phyloP scores from a whole-genome alignment of 345 rosid genomes.

The Lumnitzera littorea region DNA sequence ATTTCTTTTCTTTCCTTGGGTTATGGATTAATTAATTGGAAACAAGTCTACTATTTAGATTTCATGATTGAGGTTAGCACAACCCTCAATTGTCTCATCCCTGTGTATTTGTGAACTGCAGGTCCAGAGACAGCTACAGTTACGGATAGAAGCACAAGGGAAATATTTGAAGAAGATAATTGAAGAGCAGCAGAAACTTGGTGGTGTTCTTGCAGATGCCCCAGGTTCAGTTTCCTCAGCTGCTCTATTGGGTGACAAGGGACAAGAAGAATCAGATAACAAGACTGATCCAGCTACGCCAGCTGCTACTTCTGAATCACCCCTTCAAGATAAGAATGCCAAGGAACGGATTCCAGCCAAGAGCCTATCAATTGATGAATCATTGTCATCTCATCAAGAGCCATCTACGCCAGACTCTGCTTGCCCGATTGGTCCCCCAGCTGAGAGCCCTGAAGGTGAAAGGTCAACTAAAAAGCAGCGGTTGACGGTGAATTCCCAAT shows the following conservation, averaged over 20 bases:
- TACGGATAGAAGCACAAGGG: constrained; percentile 97
- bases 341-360: constrained; percentile 55
- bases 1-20: constrained; percentile 5
- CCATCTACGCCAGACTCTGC: constrained; percentile 88
- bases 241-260: constrained; percentile 37
- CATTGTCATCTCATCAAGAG: constrained; percentile 75
- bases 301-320: constrained; percentile 75
- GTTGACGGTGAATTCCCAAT: constrained; percentile 28
- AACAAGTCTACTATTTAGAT: not conserved
- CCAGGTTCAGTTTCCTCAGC: constrained; percentile 35
- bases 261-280: constrained; percentile 57
- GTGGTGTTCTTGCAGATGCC: constrained; percentile 58
- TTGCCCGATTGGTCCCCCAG: constrained; percentile 50
- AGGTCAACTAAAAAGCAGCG: constrained; percentile 68
- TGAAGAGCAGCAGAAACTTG: constrained; percentile 90
- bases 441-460: constrained; percentile 51
- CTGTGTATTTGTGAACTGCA: constrained; percentile 17
- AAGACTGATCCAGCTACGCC: constrained; percentile 88
- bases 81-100: not conserved
- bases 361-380: constrained; percentile 80
- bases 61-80: not conserved
- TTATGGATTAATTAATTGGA: not conserved
- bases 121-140: constrained; percentile 98
- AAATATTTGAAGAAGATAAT: constrained; percentile 97
- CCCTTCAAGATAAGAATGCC: constrained; percentile 57